These are phyloP conservation scores for Raphanus hybrid DNA, from an alignment of 441 rosid species.

Conservation along the genomic window DNA sequence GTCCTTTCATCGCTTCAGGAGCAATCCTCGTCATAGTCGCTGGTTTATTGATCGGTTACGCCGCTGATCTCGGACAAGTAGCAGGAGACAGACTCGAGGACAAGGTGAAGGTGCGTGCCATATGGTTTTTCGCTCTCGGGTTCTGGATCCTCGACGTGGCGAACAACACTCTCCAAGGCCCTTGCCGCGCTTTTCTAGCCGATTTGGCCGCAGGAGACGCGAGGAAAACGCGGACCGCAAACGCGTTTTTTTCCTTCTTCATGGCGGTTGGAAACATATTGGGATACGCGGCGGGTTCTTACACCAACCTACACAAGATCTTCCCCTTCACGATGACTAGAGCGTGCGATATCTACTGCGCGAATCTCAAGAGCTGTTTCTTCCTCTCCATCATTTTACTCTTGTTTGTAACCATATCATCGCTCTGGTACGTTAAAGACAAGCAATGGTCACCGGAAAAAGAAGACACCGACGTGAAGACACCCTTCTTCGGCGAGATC, in stretches of 20 bases:
- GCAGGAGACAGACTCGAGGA: slow-evolving; percentile 33
- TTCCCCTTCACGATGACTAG: slow-evolving; percentile 65
- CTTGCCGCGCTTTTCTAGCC: slow-evolving; percentile 81
- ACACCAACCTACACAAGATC: slow-evolving; percentile 51
- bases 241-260: slow-evolving; percentile 68
- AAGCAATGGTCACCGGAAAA: slow-evolving; percentile 51
- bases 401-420: slow-evolving; percentile 40
- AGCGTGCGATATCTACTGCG: slow-evolving; percentile 79
- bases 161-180: slow-evolving; percentile 85
- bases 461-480: neutral
- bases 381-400: slow-evolving; percentile 62
- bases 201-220: slow-evolving; percentile 63
- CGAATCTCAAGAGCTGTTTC: slow-evolving; percentile 81
- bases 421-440: slow-evolving; percentile 57
- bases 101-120: neutral
- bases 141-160: slow-evolving; percentile 58
- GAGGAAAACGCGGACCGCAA: slow-evolving; percentile 57
- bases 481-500: slow-evolving; percentile 52
- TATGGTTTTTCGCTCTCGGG: slow-evolving; percentile 12
- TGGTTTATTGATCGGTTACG: slow-evolving; percentile 74
- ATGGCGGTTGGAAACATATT: slow-evolving; percentile 90
- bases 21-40: slow-evolving; percentile 56
- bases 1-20: slow-evolving; percentile 73
- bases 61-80: slow-evolving; percentile 68
- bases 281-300: slow-evolving; percentile 80